Base-by-base conservation (phyloP, 169 alveolate species). In the Ichthyophthirius multifiliis region DNA sequence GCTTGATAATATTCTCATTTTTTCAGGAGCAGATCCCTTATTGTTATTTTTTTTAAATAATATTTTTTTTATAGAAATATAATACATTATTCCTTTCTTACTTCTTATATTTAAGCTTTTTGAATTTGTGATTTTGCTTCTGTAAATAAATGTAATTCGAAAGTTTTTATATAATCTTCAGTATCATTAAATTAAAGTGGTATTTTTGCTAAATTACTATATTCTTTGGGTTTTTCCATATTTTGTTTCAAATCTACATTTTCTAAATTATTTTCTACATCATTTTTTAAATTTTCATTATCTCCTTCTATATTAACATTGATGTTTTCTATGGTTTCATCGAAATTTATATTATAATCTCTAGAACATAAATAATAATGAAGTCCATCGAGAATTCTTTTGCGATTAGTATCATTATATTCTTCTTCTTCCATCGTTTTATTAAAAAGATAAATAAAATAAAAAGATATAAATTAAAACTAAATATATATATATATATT, bases 81-180 rank as follows among this genome's bases (percentile, higher is more conserved):
- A 5, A 32, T 7, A 31, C 23, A 13, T 30, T 6, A 30, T 3
- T 27, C n/a, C 5, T 3, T 13, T 12, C 32, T 37, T 18, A 35
- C 55, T 37, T 67, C 77, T 39, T 32, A 18, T n/a, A 39, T 62
- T 67, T 34, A 5, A 12, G 77, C 77, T 39, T 67, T 67, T 2
- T 18, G n/a, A 20, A 67, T 67, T 39, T 67, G 30, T 18, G 77
- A 12, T 39, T 67, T 34, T 20, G 77, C 77, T 67, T 67, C 77
- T 18, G 35, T 35, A 34, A 67, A 67, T 0, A 67, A 15, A 41
- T 67, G 77, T 41, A 6, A 13, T 39, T 67, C 77, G 23, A 67
- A 67, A 18, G 77, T 67, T 23, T 67, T 37, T 37, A 67, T 30
- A 67, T 67, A 67, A 20, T 67, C 77, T 67, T 67, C 77, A 0